These are phyloP conservation scores for Aspergillus melleus DNA, from an alignment of 2,329 filamentous ascomycete genomes.

Conservation along the genomic window DNA sequence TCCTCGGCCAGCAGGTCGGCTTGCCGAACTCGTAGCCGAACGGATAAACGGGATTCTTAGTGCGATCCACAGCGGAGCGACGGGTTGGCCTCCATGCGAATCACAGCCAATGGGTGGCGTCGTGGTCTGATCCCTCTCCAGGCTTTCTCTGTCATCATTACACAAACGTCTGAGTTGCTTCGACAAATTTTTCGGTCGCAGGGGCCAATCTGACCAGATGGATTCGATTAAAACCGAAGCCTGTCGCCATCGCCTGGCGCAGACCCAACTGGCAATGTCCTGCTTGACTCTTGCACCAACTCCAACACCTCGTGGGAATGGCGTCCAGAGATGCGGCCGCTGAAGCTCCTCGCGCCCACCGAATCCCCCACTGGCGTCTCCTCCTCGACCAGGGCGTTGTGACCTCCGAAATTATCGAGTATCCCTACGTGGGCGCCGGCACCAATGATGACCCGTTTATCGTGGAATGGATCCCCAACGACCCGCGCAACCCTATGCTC, in stretches of 20 bases:
- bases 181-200: neutral
- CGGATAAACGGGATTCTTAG: neutral
- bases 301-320: neutral
- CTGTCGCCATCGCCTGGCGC: neutral
- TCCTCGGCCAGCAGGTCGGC: neutral
- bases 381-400: slow-evolving; percentile 34
- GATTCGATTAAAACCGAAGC: neutral
- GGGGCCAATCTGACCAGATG: neutral
- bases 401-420: slow-evolving; percentile 36
- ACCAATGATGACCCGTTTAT: slow-evolving; percentile 45
- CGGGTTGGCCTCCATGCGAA: too few relatives aligned
- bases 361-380: slow-evolving; percentile 38
- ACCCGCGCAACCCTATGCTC: slow-evolving; percentile 44
- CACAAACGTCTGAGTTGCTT: too few relatives aligned
- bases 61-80: too few relatives aligned
- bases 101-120: too few relatives aligned
- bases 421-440: slow-evolving; percentile 38
- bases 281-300: too few relatives aligned
- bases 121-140: too few relatives aligned
- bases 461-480: slow-evolving; percentile 44
- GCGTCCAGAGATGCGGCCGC: neutral
- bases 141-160: too few relatives aligned
- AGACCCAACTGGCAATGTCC: too few relatives aligned
- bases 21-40: slow-evolving; percentile 5
- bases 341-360: slow-evolving; percentile 28